Evolutionary conservation across 495 filamentous ascomycete genomes (phyloP), one percentile per base, ranked within the genome.

Genomic region (Penicillium nucicola): DNA sequence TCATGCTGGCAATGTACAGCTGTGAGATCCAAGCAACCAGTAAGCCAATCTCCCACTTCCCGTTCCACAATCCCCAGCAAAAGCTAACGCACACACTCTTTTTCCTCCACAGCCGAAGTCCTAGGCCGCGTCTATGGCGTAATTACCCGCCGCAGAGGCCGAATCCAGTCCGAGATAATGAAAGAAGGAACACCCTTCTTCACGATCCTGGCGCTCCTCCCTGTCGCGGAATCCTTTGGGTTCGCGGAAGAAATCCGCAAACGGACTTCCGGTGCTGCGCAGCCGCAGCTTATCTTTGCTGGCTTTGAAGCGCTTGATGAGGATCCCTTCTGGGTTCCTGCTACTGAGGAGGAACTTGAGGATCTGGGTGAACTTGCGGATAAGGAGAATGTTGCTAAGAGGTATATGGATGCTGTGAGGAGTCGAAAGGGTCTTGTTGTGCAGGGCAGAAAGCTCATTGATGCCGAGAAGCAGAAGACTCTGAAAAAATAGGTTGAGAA

Each of bases 391-490:
- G 86, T 97, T 40, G 95, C 93, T 14, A 97, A 91, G 81, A 73
- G 85, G 67, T 97, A 96, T 75, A 89, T 97, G 85, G 95, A 98
- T 70, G 73, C 78, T 8, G 93, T 98, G 17, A 75, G 93, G 53
- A 74, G 65, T 48, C 72, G 90, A 50, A 98, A 98, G 81, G 93
- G 93, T 1, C 57, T 97, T 74, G 71, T 91, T 60, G 85, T 98
- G 12, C 80, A 84, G 73, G 88, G 87, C 11, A 76, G 82, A 58
- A 88, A 86, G 76, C 75, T 89, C 65, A 88, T 96, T 58, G 85
- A 90, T 81, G 93, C 92, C 18, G 90, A 96, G 83, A 97, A 97
- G 83, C 93, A 97, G 79, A 97, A 96, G 86, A 97, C 90, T 19
- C 65, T 98, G 70, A 98, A 98, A 84, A 81, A 89, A 76, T 97